Evolutionary conservation across 352 stramenopile genomes (phyloP), one percentile per base, ranked within the genome.

Genomic region (Thalassiosira mediterranea): DNA sequence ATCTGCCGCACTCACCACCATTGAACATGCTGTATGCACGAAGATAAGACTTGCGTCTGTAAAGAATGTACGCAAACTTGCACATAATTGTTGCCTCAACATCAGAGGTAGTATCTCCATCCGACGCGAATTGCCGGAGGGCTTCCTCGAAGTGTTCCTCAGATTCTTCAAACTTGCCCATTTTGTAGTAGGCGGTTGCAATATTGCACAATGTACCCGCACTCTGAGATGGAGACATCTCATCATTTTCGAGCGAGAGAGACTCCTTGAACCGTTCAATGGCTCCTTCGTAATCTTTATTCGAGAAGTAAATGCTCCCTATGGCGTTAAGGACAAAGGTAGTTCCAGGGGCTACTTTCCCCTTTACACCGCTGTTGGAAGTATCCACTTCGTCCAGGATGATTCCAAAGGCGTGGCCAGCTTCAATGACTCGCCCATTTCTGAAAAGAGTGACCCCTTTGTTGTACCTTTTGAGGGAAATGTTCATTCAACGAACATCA

Each of bases 321-420:
- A 58, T 58, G 49, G 11, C 49, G 31, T 58, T 58, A 3, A 58
- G 23, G n/a, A 58, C 49, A 58, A 58, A 58, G 17, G 49, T 37
- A 58, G 21, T 31, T 23, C 49, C 49, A 17, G 19, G 25, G 15
- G 49, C 5, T 34, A 23, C 15, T n/a, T 23, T 5, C 3, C 5
- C 17, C 7, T 42, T 42, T 42, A 13, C 7, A 7, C 34, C 34
- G 4, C 11, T 4, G 13, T 13, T 13, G 5, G 13, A 42, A n/a
- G 19, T 4, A 42, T 42, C 34, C n/a, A 58, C 10, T 58, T 23
- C 21, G 31, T 58, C 49, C 15, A 58, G 19, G 3, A 58, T 58
- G 23, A 58, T 58, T 23, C 49, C 49, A 32, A 58, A 31, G 7
- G 49, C 49, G 15, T 58, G 49, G 31, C 49, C 49, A n/a, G 49